These are phyloP conservation scores for Arxiozyma bovina DNA, from an alignment of 1,139 yeast genomes.

Conservation along the genomic window DNA sequence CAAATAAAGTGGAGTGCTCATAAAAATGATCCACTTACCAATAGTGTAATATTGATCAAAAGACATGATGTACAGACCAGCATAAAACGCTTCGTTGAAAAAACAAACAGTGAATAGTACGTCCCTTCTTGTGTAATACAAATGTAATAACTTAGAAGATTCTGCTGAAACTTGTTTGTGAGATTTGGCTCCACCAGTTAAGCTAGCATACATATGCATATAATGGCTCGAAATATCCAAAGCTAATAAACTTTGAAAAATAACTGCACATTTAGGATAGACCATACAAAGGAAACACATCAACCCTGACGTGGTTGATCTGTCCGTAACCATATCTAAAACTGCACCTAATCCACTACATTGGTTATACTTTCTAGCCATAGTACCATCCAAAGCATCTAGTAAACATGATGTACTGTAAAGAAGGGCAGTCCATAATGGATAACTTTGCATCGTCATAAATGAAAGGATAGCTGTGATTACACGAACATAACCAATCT, in stretches of 20 bases:
- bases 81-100: conserved; percentile 84
- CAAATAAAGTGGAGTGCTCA: conserved; percentile 78
- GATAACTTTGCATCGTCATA: conserved; percentile 74
- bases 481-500: conserved; percentile 82
- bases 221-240: conserved; percentile 92
- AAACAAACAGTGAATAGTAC: conserved; percentile 87
- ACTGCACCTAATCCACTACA: conserved; percentile 94
- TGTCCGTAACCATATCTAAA: conserved; percentile 96
- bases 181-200: conserved; percentile 65
- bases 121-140: conserved; percentile 78
- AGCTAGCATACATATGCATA: conserved; percentile 96
- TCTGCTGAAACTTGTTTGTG: conserved; percentile 78
- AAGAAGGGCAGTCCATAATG: conserved; percentile 61
- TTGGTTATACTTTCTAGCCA: conserved; percentile 84
- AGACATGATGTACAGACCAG: conserved; percentile 73
- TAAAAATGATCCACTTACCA: conserved; percentile 46
- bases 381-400: conserved; percentile 95
- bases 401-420: conserved; percentile 84
- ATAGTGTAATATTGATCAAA: conserved; percentile 38
- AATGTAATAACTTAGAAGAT: conserved; percentile 61
- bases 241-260: conserved; percentile 82
- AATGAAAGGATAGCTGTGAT: conserved; percentile 73
- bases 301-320: conserved; percentile 90
- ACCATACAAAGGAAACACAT: conserved; percentile 76
- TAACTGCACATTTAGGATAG: conserved; percentile 50